Evolutionary conservation across 2,329 filamentous ascomycete genomes (phyloP).

Genomic region (Orbilia oligospora): DNA sequence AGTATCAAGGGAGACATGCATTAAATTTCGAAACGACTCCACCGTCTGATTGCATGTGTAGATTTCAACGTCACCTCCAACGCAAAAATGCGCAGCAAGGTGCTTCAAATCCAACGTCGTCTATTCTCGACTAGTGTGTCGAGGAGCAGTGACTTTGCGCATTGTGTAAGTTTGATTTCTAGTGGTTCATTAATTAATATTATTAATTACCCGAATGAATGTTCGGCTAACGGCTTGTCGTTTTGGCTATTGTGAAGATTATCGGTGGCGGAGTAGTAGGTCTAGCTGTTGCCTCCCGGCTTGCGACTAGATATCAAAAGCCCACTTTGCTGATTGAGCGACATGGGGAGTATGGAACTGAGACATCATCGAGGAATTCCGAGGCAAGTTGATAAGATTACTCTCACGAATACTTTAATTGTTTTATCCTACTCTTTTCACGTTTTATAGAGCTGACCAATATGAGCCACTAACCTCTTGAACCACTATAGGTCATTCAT

Average conservation of each 20-base stretch:
- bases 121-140: slow-evolving; percentile 65
- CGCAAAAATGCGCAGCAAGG: slow-evolving; percentile 45
- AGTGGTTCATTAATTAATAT: too few relatives aligned
- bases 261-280: slow-evolving; percentile 83
- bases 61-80: slow-evolving; percentile 39
- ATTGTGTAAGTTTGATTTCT: slow-evolving; percentile 65
- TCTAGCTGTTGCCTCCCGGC: slow-evolving; percentile 80
- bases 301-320: slow-evolving; percentile 74
- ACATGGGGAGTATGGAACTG: slow-evolving; percentile 81
- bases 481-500: slow-evolving; percentile 88
- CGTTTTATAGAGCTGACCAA: neutral
- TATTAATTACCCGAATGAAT: too few relatives aligned
- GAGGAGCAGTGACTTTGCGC: slow-evolving; percentile 66
- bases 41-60: neutral
- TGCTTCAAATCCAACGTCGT: slow-evolving; percentile 60
- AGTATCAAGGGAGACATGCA: neutral
- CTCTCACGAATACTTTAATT: neutral
- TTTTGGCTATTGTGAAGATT: slow-evolving; percentile 67
- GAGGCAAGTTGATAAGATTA: slow-evolving; percentile 71
- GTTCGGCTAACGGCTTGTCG: neutral
- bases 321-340: slow-evolving; percentile 85
- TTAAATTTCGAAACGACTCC: neutral
- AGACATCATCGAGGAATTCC: slow-evolving; percentile 90
- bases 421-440: too few relatives aligned
- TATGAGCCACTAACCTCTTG: neutral